phyloP scores from a whole-genome alignment of 805 yeast genomes.

The Wickerhamomyces mucosus region DNA sequence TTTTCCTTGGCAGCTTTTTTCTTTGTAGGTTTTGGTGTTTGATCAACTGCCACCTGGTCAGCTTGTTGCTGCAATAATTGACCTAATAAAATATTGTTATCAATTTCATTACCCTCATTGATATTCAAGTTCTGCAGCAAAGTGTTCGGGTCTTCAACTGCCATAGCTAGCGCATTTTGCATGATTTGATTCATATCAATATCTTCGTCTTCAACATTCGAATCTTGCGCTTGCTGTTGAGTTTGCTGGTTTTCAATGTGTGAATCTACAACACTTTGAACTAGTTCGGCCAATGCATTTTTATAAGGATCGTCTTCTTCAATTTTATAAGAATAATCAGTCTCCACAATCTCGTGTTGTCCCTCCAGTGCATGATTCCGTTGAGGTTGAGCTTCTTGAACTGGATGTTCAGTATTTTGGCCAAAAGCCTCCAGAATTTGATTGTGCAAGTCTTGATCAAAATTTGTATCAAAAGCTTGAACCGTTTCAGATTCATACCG shows the following conservation, averaged over 20 bases:
- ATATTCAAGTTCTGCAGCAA: slow-evolving; percentile 29
- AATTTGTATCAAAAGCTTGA: slow-evolving; percentile 6
- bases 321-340: not conserved
- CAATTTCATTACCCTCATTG: slow-evolving; percentile 7
- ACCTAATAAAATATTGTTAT: slow-evolving; percentile 7
- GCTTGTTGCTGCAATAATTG: slow-evolving; percentile 19
- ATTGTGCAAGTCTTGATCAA: slow-evolving; percentile 14
- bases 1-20: slow-evolving; percentile 14
- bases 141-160: slow-evolving; percentile 50
- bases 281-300: slow-evolving; percentile 46
- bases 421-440: slow-evolving; percentile 18
- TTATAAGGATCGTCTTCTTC: slow-evolving; percentile 30
- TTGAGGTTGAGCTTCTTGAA: slow-evolving; percentile 7
- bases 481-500: no score
- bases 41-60: slow-evolving; percentile 9
- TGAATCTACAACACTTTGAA: slow-evolving; percentile 42
- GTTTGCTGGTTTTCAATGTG: slow-evolving; percentile 10
- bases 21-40: slow-evolving; percentile 9
- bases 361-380: slow-evolving; percentile 2
- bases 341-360: not conserved
- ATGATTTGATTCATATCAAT: slow-evolving; percentile 64
- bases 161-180: slow-evolving; percentile 72
- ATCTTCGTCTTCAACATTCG: slow-evolving; percentile 28
- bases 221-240: slow-evolving; percentile 2
- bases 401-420: slow-evolving; percentile 9